Conservation (phyloP, 768 basidiomycete genomes). For the Macrolepiota albuminosa region DNA sequence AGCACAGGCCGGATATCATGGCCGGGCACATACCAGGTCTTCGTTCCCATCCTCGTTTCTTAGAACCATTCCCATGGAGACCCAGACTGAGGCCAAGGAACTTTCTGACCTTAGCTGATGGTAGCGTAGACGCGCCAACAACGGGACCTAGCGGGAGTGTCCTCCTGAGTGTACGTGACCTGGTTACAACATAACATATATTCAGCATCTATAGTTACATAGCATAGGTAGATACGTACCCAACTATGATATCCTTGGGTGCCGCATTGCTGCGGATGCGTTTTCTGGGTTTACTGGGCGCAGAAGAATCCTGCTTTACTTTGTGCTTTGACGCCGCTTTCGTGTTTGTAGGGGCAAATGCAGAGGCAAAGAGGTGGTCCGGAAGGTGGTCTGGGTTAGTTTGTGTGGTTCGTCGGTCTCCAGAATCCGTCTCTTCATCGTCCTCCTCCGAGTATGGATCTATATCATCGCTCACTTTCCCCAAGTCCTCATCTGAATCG, state of each 20-base stretch:
- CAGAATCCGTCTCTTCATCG: conserved; percentile 19
- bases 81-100: conserved; percentile 52
- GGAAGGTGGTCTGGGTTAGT: conserved; percentile 49
- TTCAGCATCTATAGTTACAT: neutral
- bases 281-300: conserved; percentile 26
- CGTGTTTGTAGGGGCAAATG: conserved; percentile 34
- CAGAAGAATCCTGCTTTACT: conserved; percentile 16
- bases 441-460: conserved; percentile 18
- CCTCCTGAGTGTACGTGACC: conserved; percentile 52
- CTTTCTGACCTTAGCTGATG: conserved; percentile 42
- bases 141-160: conserved; percentile 30
- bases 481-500: conserved; percentile 14
- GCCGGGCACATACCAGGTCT: conserved; percentile 42
- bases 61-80: conserved; percentile 34
- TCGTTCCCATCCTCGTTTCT: conserved; percentile 52
- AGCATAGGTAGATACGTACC: conserved; percentile 34
- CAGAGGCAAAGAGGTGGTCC: conserved; percentile 59
- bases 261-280: conserved; percentile 19
- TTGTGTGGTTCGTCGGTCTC: conserved; percentile 15
- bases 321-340: conserved; percentile 19
- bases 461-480: neutral
- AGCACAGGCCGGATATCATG: neutral
- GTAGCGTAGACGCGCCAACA: conserved; percentile 37
- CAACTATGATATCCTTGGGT: conserved; percentile 50
- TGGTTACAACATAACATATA: conserved; percentile 18